Percentiles rank a stretch among this genome's conserved stretches.
These are phyloP conservation scores for Alternaria longipes DNA, from an alignment of 2,329 filamentous ascomycete species.

Conservation along the genomic window DNA sequence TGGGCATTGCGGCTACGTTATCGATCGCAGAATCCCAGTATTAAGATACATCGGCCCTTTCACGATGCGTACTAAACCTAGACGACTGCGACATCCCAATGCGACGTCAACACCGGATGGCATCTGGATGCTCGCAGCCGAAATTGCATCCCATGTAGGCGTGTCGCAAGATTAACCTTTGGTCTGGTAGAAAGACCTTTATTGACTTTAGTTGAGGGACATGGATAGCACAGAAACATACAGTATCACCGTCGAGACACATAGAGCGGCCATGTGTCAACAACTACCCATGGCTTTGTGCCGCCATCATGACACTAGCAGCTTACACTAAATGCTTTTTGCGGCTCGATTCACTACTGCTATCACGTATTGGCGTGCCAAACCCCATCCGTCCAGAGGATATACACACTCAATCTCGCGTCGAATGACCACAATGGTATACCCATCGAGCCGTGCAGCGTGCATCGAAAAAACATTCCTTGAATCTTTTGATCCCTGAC, in stretches of 20 bases:
- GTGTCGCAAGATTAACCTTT: neutral
- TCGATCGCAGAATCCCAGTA: conserved; percentile 20
- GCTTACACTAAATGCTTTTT: neutral
- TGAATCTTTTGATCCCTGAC: neutral
- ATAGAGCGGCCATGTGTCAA: neutral
- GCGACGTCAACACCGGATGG: conserved; percentile 16
- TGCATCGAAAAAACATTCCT: neutral
- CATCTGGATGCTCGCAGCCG: conserved; percentile 4
- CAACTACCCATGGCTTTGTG: neutral
- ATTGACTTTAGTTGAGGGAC: neutral
- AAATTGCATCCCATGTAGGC: conserved; percentile 7
- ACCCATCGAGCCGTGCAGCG: neutral
- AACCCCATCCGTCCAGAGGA: neutral
- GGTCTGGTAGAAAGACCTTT: neutral
- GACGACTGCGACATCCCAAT: conserved; percentile 27
- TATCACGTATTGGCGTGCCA: neutral
- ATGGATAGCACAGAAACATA: neutral
- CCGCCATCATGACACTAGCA: neutral
- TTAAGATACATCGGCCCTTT: conserved; percentile 6
- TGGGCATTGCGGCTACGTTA: conserved; percentile 7
- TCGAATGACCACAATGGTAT: neutral
- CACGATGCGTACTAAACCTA: neutral
- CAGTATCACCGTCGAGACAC: neutral
- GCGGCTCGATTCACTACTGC: neutral
- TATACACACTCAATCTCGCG: neutral